phyloP scores from a whole-genome alignment of 2,329 filamentous ascomycete species.

The Elsinoe fawcettii region DNA sequence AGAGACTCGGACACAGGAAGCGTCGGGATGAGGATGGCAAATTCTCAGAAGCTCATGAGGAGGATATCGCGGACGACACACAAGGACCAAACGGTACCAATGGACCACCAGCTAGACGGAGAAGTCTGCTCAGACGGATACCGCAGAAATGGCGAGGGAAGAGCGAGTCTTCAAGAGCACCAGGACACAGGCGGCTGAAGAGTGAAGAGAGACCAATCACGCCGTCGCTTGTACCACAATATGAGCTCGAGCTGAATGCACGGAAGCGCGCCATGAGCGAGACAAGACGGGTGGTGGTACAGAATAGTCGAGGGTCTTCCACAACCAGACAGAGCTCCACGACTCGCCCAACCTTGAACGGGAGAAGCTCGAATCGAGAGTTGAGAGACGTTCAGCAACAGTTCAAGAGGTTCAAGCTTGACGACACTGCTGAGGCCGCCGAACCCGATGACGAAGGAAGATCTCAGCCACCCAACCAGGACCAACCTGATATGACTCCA shows the following conservation, averaged over 20 bases:
- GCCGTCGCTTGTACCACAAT: constrained; percentile 1
- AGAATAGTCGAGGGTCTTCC: constrained; percentile 5
- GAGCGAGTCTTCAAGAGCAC: not conserved
- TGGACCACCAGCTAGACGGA: not conserved
- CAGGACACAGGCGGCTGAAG: constrained; percentile 5
- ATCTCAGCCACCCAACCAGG: constrained; percentile 25
- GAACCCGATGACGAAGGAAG: not conserved
- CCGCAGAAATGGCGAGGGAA: constrained; percentile 11
- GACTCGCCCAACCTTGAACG: not conserved
- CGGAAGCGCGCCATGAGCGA: constrained; percentile 6
- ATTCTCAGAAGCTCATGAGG: not conserved
- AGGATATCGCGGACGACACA: not conserved
- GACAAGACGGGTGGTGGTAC: not conserved
- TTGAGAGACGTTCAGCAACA: constrained; percentile 1
- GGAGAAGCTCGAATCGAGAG: not conserved
- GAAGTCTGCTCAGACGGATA: constrained; percentile 8
- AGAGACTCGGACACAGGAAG: not conserved
- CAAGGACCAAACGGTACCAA: not conserved
- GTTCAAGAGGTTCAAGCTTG: constrained; percentile 1
- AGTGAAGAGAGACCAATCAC: constrained; percentile 10
- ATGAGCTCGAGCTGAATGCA: constrained; percentile 7
- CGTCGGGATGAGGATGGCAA: constrained; percentile 9
- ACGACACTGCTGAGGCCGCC: constrained; percentile 7
- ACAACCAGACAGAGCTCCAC: not conserved
- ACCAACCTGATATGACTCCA: constrained; percentile 13